phyloP scores from a whole-genome alignment of 305 asterid genomes.

The Fraxinus baroniana region DNA sequence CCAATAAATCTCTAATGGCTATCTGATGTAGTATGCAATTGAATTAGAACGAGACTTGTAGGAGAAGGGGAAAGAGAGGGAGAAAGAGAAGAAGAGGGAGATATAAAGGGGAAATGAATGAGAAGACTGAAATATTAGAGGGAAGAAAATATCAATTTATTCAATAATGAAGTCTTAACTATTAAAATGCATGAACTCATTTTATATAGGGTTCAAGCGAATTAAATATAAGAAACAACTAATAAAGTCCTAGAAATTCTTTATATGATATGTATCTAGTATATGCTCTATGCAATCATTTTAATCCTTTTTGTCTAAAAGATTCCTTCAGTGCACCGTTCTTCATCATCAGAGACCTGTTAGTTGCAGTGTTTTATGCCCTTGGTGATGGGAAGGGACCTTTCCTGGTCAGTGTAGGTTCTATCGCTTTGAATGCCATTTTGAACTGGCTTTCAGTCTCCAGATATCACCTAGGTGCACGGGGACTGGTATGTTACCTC shows the following conservation, averaged over 20 bases:
- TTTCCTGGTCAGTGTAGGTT: constrained; percentile 41
- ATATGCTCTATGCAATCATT: background rate
- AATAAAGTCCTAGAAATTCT: background rate
- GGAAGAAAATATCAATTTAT: background rate
- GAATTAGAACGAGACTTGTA: background rate
- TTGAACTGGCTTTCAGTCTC: constrained; percentile 46
- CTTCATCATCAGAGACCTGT: constrained; percentile 43
- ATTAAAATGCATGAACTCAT: background rate
- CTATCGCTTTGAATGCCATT: constrained; percentile 42
- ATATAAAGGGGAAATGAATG: background rate
- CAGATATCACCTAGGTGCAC: constrained; percentile 37
- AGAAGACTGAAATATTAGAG: background rate
- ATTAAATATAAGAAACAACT: background rate
- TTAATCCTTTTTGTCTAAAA: background rate
- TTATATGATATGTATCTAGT: too few relatives aligned
- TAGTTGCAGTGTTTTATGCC: constrained; percentile 44
- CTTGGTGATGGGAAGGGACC: constrained; percentile 46
- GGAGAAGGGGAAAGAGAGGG: background rate
- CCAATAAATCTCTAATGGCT: background rate
- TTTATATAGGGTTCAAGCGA: background rate
- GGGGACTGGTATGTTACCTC: constrained; percentile 39
- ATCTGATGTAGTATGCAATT: background rate
- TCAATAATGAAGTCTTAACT: background rate
- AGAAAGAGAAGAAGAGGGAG: background rate
- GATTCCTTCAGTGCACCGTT: constrained; percentile 51